Evolutionary conservation across 192 early-diverging fungal species (phyloP), one percentile per base, ranked within the genome.

Genomic region (Phlyctochytrium planicorne): DNA sequence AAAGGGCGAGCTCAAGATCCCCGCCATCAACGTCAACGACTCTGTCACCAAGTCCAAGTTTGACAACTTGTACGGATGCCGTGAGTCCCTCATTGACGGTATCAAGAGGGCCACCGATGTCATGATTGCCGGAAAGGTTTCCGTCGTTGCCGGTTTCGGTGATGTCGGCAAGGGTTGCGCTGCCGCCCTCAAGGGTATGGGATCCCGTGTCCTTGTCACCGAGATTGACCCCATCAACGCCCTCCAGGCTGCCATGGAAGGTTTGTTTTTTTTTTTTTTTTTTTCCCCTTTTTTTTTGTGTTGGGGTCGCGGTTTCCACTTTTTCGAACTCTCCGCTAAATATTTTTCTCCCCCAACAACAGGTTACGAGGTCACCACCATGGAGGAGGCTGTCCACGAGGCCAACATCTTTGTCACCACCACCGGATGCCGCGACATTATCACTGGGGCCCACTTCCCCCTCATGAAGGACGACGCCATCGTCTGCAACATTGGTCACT

Each of bases 401-500:
- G 96, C 80, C 76, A 95, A 95, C 86, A 96, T 98, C 85, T 98
- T 93, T 65, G 97, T 98, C 75, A 98, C 97, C 79, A 93, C 91
- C 84, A 98, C 97, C 74, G 97, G 97, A 72, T 94, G 93, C 87
- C 93, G 97, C 82, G 94, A 97, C 84, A 96, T 98, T 80, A 92
- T 98, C 83, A 89, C 88, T 72, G 94, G 94, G 71, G 86, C 75
- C 62, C 94, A 98, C 89, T 93, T 98, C 81, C 71, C 78, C 63
- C 75, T 75, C 77, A 98, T 98, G 97, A 93, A 93, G 89, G 93
- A 98, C 78, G 97, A 98, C 74, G 87, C 94, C 68, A 97, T 98
- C 70, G 94, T 98, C 68, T 97, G 97, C 93, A 98, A 98, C 89
- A 98, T 98, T 85, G 97, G 96, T 70, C 96, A 98, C 88, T 98